Evolutionary conservation across 129 eudicot genomes (phyloP), one percentile per base, ranked within the genome.

Genomic region (Tagetes erecta): DNA sequence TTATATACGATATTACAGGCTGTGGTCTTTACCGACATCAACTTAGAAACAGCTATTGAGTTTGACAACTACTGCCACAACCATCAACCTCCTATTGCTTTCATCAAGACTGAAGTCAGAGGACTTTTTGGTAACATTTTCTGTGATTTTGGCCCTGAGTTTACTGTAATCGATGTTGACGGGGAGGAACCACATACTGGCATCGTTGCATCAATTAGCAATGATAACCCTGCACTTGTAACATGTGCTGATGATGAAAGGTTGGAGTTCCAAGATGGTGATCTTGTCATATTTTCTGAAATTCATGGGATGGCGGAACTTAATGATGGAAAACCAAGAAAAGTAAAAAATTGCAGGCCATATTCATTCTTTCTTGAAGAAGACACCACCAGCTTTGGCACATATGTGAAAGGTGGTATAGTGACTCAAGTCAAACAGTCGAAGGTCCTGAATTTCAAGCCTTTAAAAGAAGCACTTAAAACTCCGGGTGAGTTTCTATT

Each of bases 181-280:
- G 98, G 98, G 8, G 89, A 92, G 71, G 98, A 92, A 67, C 98
- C 98, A 74, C 95, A 87, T 68, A 79, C 92, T 5, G 98, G 98
- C 55, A 92, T 90, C 55, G 83, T 92, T 57, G 96, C 92, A 69
- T 92, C 98, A 5, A 83, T 92, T 71, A 89, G 95, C 63, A 92
- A 90, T 64, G 98, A 84, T 64, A 83, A 83, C 59, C 95, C 95
- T 63, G 96, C 98, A 10, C 89, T 89, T 31, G 84, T 92, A 40
- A 77, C 90, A 2, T 92, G 98, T 82, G 96, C 89, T 68, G 98
- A 90, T 84, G 96, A 89, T 80, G 98, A 92, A 71, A 83, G 96
- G 77, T 85, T 92, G 31, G 98, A 90, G 81, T 92, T 92, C 80
- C 95, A 90, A 80, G 98, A 92, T 78, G 98, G 95, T 7, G 98